These are phyloP conservation scores for Salix purpurea DNA, from an alignment of 345 rosid species.

Conservation along the genomic window DNA sequence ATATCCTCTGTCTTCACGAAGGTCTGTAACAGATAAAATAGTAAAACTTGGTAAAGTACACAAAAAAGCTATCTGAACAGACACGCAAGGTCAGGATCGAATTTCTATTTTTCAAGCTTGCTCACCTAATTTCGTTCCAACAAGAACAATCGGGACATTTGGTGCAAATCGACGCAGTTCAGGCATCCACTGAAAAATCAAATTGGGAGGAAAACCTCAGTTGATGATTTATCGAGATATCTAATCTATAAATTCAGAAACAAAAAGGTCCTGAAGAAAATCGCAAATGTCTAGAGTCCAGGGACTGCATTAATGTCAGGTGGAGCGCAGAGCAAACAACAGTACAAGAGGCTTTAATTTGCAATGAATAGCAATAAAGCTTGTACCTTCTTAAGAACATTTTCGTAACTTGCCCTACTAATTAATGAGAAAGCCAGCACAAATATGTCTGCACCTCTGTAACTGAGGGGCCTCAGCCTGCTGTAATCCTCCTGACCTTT, in stretches of 20 bases:
- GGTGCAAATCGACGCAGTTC: slow-evolving; percentile 95
- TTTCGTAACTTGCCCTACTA: slow-evolving; percentile 94
- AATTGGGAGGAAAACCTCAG: slow-evolving; percentile 18
- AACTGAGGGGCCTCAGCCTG: slow-evolving; percentile 95
- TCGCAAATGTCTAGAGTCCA: slow-evolving; percentile 8
- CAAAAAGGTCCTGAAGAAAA: background rate
- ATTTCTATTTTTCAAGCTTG: background rate
- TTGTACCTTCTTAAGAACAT: slow-evolving; percentile 87
- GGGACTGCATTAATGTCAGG: background rate
- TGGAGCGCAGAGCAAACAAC: slow-evolving; percentile 6
- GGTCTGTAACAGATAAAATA: slow-evolving; percentile 46
- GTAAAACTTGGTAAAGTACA: background rate
- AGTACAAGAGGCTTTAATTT: slow-evolving; percentile 12
- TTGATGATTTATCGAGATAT: background rate
- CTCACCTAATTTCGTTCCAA: slow-evolving; percentile 89
- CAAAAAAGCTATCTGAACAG: background rate
- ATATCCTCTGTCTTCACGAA: slow-evolving; percentile 74
- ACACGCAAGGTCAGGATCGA: background rate
- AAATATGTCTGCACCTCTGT: slow-evolving; percentile 93
- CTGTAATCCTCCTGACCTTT: slow-evolving; percentile 98
- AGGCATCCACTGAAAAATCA: slow-evolving; percentile 84
- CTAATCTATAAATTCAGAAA: slow-evolving; percentile 6
- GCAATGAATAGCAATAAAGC: slow-evolving; percentile 13
- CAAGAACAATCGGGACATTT: slow-evolving; percentile 89
- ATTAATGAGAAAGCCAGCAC: slow-evolving; percentile 88